phyloP scores from a whole-genome alignment of 2,329 filamentous ascomycete species.

The Xylaria sp. region DNA sequence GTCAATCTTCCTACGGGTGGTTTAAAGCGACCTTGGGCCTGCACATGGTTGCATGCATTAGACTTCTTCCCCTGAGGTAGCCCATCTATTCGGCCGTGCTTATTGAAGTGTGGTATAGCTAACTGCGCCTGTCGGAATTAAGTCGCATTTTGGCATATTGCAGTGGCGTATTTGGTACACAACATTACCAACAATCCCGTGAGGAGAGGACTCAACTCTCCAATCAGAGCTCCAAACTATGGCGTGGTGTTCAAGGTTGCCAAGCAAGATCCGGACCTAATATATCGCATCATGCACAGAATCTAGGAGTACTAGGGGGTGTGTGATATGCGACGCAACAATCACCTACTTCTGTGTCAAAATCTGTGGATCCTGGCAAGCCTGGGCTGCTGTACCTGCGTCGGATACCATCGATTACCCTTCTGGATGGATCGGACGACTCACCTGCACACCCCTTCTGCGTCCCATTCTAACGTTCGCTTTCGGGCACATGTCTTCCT shows the following conservation, averaged over 20 bases:
- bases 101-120: background rate
- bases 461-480: constrained; percentile 10
- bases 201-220: constrained; percentile 12
- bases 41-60: constrained; percentile 13
- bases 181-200: constrained; percentile 18
- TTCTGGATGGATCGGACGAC: constrained; percentile 16
- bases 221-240: constrained; percentile 16
- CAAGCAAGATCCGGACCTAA: constrained; percentile 23
- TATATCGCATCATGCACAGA: constrained; percentile 21
- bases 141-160: constrained; percentile 25
- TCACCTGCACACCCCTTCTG: constrained; percentile 12
- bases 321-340: constrained; percentile 28
- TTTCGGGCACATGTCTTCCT: background rate
- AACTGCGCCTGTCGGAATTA: constrained; percentile 2
- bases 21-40: constrained; percentile 20
- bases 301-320: constrained; percentile 21
- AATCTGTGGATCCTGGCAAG: constrained; percentile 40
- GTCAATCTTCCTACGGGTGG: constrained; percentile 15
- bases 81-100: background rate
- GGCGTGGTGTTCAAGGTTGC: constrained; percentile 8
- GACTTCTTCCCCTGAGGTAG: background rate
- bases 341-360: constrained; percentile 12
- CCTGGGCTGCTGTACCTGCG: constrained; percentile 44
- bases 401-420: constrained; percentile 35
- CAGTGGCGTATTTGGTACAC: constrained; percentile 28